Evolutionary conservation across 169 alveolate species (phyloP), one percentile per base, ranked within the genome.

Genomic region (Besnoitia besnoiti): DNA sequence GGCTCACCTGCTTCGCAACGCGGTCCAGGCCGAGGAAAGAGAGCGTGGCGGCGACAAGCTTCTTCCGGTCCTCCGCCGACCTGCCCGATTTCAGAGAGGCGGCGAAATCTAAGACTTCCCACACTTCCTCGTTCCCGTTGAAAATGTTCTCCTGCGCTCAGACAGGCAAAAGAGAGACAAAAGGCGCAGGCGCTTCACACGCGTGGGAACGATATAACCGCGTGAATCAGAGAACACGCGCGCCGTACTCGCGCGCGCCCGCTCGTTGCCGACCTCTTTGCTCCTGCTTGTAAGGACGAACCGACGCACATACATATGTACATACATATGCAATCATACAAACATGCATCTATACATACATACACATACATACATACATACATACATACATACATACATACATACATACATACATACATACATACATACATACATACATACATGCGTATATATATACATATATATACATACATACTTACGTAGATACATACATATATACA

Each of bases 21-120:
- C 46, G 33, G 42, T 21, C 40, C 30, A 80, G 89, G 12, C 89
- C 89, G 67, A 80, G 89, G 46, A 80, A 46, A n/a, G 46, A 27
- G 16, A 80, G 37, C 35, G 67, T 5, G 33, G 42, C 67, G 16
- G 19, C 46, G 30, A 80, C 73, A 21, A 46, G 73, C 67, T 46
- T n/a, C 46, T 51, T 40, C 79, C 44, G 75, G 47, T 85, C 47
- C 51, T 49, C 33, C 51, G 40, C 7, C 55, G 37, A 76, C 21
- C 85, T 12, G 35, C 33, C 55, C 47, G 33, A 35, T 30, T 27
- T 39, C 12, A 35, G 33, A 40, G 85, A n/a, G 39, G 85, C 46
- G 16, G 85, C 39, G 85, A 67, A 35, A 19, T 19, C 47, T 42
- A 67, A 42, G 44, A 67, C 47, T 30, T 67, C 44, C 47, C 80